A percentile compares a stretch with the other conserved stretches of the same genome.
Evolutionary conservation across 2,329 filamentous ascomycete species (phyloP).

Genomic region (Cladosporium oxysporum): DNA sequence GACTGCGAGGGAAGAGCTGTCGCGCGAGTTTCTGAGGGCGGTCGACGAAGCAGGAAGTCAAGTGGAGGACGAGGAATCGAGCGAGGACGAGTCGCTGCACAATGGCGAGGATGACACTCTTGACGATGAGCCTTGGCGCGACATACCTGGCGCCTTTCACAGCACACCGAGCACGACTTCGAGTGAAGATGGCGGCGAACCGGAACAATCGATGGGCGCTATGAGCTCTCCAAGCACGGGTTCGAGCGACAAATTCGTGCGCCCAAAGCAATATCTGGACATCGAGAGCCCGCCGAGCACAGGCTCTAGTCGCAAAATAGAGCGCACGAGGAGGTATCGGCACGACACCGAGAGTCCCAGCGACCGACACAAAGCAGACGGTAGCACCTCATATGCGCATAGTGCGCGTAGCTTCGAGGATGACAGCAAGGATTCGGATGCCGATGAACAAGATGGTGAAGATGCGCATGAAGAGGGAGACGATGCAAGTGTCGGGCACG

Average conservation of each 20-base stretch:
- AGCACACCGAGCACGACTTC: conserved; percentile 13
- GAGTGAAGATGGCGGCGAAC: neutral
- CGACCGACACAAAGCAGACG: neutral
- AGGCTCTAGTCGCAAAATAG: conserved; percentile 11
- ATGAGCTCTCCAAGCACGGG: conserved; percentile 9
- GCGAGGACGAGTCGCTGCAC: conserved; percentile 8
- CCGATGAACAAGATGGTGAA: neutral
- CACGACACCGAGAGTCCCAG: conserved; percentile 11
- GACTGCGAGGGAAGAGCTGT: conserved; percentile 20
- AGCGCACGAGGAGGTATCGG: conserved; percentile 4
- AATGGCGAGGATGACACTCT: neutral
- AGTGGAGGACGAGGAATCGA: conserved; percentile 2
- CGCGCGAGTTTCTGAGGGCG: conserved; percentile 9
- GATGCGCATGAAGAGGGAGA: neutral
- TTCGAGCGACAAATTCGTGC: conserved; percentile 10
- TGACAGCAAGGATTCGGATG: neutral
- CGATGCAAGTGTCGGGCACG: neutral
- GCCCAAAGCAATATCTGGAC: conserved; percentile 17
- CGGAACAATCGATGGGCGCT: neutral
- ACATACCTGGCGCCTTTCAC: conserved; percentile 15
- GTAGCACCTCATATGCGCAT: neutral
- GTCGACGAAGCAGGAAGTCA: neutral
- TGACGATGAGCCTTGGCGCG: conserved; percentile 13
- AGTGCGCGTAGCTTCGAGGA: neutral
- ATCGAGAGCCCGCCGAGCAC: conserved; percentile 14